Evolutionary conservation across 805 yeast species (phyloP).

Genomic region (Yarrowia sp.): DNA sequence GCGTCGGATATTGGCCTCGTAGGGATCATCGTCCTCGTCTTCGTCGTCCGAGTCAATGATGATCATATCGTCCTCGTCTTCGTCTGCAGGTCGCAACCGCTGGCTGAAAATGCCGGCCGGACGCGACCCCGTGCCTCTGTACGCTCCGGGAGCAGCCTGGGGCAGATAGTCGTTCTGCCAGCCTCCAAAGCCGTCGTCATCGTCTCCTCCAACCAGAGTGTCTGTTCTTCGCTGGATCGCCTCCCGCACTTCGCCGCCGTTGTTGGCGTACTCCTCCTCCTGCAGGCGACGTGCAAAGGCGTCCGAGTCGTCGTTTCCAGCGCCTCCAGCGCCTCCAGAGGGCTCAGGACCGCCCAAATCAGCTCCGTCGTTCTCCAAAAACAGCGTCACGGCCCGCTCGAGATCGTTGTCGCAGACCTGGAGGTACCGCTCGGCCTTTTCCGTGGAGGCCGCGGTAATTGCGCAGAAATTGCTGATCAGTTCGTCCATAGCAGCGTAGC

Average conservation of each 20-base stretch:
- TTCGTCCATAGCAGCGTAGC: constrained; percentile 42
- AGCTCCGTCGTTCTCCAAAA: constrained; percentile 63
- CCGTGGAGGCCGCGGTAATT: constrained; percentile 76
- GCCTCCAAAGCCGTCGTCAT: constrained; percentile 45
- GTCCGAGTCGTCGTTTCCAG: background rate
- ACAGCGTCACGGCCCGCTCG: constrained; percentile 84
- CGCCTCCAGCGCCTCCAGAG: background rate
- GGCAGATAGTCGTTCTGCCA: constrained; percentile 39
- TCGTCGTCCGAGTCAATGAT: constrained; percentile 53
- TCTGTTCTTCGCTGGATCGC: constrained; percentile 82
- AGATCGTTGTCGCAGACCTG: constrained; percentile 79
- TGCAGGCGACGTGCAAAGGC: constrained; percentile 45
- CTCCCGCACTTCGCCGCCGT: constrained; percentile 67
- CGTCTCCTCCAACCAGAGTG: constrained; percentile 60
- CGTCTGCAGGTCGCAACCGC: constrained; percentile 40
- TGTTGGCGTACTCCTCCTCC: constrained; percentile 45
- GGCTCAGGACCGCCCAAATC: constrained; percentile 45
- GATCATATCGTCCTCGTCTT: constrained; percentile 38
- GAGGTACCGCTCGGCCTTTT: constrained; percentile 74
- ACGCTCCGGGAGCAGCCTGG: constrained; percentile 25
- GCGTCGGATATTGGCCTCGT: constrained; percentile 44
- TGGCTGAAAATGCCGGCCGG: constrained; percentile 63
- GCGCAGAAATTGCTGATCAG: constrained; percentile 75
- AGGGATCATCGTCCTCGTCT: constrained; percentile 50
- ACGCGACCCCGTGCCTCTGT: constrained; percentile 40